Percentiles rank a stretch among this genome's conserved stretches.
These are phyloP conservation scores for Fimicolochytrium jonesii DNA, from an alignment of 192 early-diverging fungal genomes.

Conservation along the genomic window DNA sequence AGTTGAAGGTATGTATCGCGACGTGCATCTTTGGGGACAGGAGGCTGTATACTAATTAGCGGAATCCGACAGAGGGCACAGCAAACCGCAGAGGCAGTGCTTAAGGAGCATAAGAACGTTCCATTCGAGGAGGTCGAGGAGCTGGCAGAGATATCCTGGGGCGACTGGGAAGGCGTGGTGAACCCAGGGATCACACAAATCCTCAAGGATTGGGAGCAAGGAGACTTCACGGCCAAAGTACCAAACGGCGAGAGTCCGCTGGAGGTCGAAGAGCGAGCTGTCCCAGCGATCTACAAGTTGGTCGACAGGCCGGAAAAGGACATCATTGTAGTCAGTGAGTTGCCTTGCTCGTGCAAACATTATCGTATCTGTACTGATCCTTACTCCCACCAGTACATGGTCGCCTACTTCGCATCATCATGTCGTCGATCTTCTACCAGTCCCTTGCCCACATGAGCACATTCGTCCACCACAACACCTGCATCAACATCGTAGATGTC, in stretches of 20 bases:
- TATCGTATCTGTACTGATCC: background rate
- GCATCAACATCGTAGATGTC: conserved; percentile 51
- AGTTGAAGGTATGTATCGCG: conserved; percentile 34
- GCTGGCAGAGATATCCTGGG: conserved; percentile 51
- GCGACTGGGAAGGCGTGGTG: conserved; percentile 45
- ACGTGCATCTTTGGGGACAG: background rate
- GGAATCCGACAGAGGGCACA: conserved; percentile 23
- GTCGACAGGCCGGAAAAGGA: conserved; percentile 26
- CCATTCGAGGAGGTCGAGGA: conserved; percentile 34
- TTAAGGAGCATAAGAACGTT: conserved; percentile 27
- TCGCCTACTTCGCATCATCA: conserved; percentile 48
- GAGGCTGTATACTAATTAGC: background rate
- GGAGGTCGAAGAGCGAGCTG: conserved; percentile 37
- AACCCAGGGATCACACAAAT: conserved; percentile 27
- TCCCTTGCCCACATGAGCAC: conserved; percentile 40
- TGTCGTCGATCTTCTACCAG: conserved; percentile 41
- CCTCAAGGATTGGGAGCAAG: conserved; percentile 39
- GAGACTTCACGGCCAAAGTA: conserved; percentile 35
- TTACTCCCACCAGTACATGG: conserved; percentile 42
- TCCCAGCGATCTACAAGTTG: conserved; percentile 42
- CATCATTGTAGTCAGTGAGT: conserved; percentile 33
- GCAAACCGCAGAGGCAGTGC: conserved; percentile 42
- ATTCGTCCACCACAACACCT: conserved; percentile 47
- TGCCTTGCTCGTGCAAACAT: no score
- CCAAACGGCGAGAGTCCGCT: conserved; percentile 47